Conservation (phyloP, 345 rosid genomes). For the Rubroshorea leprosula region DNA sequence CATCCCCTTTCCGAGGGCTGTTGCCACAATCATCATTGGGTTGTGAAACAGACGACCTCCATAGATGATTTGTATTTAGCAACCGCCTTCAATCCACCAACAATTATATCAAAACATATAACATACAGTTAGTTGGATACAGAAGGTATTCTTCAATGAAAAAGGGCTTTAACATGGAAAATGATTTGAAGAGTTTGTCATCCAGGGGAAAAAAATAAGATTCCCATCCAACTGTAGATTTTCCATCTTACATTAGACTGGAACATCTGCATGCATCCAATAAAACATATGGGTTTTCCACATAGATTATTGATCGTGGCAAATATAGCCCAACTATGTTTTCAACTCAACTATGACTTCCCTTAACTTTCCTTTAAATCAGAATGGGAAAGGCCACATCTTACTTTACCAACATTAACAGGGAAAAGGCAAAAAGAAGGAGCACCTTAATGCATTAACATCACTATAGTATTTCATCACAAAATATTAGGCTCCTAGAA, state of each 20-base stretch:
- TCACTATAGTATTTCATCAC: neutral
- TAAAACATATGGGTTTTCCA: neutral
- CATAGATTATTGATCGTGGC: neutral
- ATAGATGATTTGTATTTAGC: neutral
- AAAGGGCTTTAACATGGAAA: neutral
- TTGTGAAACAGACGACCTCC: neutral
- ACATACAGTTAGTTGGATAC: neutral
- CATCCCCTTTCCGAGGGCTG: neutral
- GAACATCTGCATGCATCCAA: neutral
- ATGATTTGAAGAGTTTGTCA: too few species aligned
- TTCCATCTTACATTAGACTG: neutral
- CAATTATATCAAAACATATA: neutral
- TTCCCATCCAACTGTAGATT: too few species aligned
- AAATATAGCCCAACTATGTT: neutral
- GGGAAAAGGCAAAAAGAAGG: neutral
- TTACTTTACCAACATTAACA: too few species aligned
- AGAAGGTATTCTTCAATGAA: neutral
- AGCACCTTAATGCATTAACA: neutral
- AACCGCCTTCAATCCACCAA: neutral
- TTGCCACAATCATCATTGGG: neutral
- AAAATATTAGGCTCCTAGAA: neutral
- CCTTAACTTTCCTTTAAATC: neutral
- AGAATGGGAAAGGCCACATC: neutral
- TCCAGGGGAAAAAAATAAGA: too few species aligned
- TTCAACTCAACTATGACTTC: neutral